Conservation (phyloP, 2,329 filamentous ascomycete genomes). For the Penicillium sp. region DNA sequence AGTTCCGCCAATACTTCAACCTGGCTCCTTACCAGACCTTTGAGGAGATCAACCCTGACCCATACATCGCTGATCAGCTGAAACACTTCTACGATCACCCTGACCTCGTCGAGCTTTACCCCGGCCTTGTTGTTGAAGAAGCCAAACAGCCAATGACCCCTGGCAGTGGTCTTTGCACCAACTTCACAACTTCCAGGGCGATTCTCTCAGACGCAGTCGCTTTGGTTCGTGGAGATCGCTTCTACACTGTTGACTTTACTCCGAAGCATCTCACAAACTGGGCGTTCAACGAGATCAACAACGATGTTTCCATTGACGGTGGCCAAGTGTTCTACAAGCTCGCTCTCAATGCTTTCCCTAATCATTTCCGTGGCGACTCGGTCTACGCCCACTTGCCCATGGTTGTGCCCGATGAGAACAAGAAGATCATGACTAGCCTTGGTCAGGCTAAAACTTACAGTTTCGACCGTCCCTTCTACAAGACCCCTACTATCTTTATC, state of each 20-base stretch:
- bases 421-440: conserved; percentile 44
- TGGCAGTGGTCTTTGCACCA: conserved; percentile 53
- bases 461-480: conserved; percentile 35
- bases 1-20: conserved; percentile 55
- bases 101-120: conserved; percentile 59
- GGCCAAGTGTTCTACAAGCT: conserved; percentile 56
- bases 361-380: conserved; percentile 50
- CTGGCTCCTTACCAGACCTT: conserved; percentile 53
- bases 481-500: conserved; percentile 41
- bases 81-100: conserved; percentile 53
- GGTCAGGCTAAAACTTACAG: conserved; percentile 46
- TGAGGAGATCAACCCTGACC: conserved; percentile 55
- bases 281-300: conserved; percentile 47
- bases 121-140: conserved; percentile 58
- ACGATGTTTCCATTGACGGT: conserved; percentile 47
- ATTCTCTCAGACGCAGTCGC: conserved; percentile 51
- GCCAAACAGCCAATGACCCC: conserved; percentile 54
- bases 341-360: conserved; percentile 53
- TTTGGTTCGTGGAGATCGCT: conserved; percentile 49
- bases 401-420: conserved; percentile 50
- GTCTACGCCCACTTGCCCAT: conserved; percentile 54
- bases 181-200: conserved; percentile 46
- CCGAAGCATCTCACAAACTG: conserved; percentile 49
- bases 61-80: conserved; percentile 47
- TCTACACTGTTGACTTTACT: conserved; percentile 49